phyloP scores from a whole-genome alignment of 1,139 yeast species.

The Sugiyamaella pinicola region DNA sequence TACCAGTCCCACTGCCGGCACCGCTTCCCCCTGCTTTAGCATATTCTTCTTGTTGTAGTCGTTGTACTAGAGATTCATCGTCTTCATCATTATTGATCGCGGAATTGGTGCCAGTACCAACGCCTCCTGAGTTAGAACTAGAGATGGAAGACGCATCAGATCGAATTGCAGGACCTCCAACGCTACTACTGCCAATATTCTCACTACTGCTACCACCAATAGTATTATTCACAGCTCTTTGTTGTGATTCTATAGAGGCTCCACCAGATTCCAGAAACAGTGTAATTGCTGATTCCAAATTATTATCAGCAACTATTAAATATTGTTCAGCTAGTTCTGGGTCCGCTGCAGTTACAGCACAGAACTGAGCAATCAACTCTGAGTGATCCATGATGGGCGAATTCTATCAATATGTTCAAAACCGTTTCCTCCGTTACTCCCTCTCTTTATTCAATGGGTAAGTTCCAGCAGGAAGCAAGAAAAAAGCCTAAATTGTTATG shows the following conservation, averaged over 20 bases:
- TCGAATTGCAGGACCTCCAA: constrained; percentile 50
- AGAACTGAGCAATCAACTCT: constrained; percentile 67
- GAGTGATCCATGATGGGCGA: constrained; percentile 19
- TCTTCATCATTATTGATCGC: constrained; percentile 6
- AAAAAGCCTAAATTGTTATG: too few species aligned
- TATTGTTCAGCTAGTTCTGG: constrained; percentile 72
- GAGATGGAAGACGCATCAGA: constrained; percentile 49
- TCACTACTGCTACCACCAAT: too few species aligned
- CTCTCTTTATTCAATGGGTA: too few species aligned
- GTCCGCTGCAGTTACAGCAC: constrained; percentile 84
- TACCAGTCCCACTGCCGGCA: constrained; percentile 45
- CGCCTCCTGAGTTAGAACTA: constrained; percentile 40
- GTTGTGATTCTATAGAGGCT: constrained; percentile 43
- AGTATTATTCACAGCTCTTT: constrained; percentile 31
- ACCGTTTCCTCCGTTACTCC: too few species aligned
- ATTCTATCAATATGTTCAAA: too few species aligned
- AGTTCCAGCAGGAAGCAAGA: too few species aligned
- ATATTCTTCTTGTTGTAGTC: constrained; percentile 20
- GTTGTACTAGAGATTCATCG: constrained; percentile 19
- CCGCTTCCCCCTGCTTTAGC: constrained; percentile 44
- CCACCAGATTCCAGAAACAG: constrained; percentile 78
- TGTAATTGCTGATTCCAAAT: constrained; percentile 83
- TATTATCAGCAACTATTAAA: constrained; percentile 75
- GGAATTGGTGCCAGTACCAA: background rate
- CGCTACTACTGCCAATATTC: constrained; percentile 49